Conservation (phyloP, 129 eudicot genomes). For the Flaveria bidentis region DNA sequence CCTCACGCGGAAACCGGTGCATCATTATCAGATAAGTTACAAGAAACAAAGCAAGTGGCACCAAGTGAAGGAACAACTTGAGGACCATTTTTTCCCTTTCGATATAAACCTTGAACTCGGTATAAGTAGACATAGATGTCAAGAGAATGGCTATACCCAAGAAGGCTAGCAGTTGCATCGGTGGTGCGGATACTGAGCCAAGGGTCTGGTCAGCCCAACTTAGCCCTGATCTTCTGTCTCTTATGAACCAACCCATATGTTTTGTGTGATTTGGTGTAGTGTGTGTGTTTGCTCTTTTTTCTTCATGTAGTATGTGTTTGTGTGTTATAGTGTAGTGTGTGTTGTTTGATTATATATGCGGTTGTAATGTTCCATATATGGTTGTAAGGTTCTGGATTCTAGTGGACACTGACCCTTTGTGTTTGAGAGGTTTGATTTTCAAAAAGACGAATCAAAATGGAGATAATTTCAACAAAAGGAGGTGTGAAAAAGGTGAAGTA, state of each 20-base stretch:
- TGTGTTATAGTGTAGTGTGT: neutral
- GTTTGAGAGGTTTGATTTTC: neutral
- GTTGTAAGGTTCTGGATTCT: constrained; percentile 12
- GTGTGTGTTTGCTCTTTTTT: no score
- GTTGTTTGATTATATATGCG: constrained; percentile 13
- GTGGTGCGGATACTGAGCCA: constrained; percentile 52
- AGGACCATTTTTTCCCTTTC: constrained; percentile 43
- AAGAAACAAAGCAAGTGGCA: constrained; percentile 48
- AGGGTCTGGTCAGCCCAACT: constrained; percentile 59
- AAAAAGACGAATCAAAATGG: constrained; percentile 8
- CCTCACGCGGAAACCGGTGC: constrained; percentile 31
- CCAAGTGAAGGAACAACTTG: constrained; percentile 42
- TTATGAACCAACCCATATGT: constrained; percentile 36
- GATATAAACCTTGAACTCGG: constrained; percentile 46
- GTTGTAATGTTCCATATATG: neutral
- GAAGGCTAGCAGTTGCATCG: constrained; percentile 53
- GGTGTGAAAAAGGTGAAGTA: constrained; percentile 9
- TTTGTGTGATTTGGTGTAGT: no score
- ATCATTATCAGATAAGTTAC: constrained; percentile 29
- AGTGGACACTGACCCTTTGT: constrained; percentile 1
- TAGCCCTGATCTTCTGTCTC: constrained; percentile 41
- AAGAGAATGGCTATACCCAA: constrained; percentile 45
- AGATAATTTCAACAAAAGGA: no score
- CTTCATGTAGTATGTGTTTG: no score
- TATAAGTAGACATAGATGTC: constrained; percentile 39